Percentiles rank a stretch among this genome's conserved stretches.
These are phyloP conservation scores for Prunella vulgaris DNA, from an alignment of 257 asterid species.

Conservation along the genomic window DNA sequence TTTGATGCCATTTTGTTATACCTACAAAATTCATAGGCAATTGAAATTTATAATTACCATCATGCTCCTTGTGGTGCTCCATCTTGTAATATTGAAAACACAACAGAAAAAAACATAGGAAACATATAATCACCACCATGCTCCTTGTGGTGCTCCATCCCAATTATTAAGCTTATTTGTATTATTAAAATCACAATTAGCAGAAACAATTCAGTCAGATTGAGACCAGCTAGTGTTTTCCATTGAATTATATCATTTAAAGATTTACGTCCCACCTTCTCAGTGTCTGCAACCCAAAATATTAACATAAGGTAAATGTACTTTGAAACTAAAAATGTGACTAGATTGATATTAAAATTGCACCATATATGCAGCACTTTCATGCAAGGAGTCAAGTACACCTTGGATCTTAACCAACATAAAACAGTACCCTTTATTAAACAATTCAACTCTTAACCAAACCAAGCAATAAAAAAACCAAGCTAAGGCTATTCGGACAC, in stretches of 20 bases:
- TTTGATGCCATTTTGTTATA: constrained; percentile 1
- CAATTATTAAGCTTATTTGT: background rate
- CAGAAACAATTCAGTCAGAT: background rate
- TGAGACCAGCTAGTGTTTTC: background rate
- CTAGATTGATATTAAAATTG: background rate
- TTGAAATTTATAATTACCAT: background rate
- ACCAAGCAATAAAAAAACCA: background rate
- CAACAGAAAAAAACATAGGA: background rate
- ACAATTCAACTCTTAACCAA: background rate
- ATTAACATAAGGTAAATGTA: background rate
- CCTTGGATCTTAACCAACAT: background rate
- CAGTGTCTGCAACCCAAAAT: constrained; percentile 1
- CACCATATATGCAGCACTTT: background rate
- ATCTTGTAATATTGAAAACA: background rate
- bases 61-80: constrained; percentile 1
- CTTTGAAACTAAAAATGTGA: background rate
- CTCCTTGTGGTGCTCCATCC: constrained; percentile 1
- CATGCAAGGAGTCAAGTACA: constrained; percentile 1
- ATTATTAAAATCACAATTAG: background rate
- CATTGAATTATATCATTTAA: background rate
- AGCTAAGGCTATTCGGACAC: background rate
- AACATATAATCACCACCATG: background rate
- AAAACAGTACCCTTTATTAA: background rate
- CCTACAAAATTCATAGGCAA: background rate
- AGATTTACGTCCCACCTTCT: constrained; percentile 3